Evolutionary conservation across 2,329 filamentous ascomycete genomes (phyloP), one percentile per base, ranked within the genome.

Genomic region (Pestalotiopsis sp.): DNA sequence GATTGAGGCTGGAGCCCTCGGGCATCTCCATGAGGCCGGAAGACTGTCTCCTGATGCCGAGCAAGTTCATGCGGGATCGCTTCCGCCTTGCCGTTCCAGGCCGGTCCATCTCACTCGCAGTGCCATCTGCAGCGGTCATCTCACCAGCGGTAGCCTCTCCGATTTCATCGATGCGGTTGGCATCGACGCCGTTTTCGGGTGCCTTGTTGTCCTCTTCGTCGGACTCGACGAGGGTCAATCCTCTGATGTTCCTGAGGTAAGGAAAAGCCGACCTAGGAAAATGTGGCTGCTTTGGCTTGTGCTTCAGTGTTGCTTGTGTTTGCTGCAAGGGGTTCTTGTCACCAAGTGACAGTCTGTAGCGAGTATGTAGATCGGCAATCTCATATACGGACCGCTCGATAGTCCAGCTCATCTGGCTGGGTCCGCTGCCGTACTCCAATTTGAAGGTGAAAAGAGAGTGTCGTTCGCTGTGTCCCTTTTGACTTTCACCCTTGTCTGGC

Each of bases 401-500:
- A 20, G 93, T 91, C 96, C 96, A 99, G 77, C 93, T 93, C 97
- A 99, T 98, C 68, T 96, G 89, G 67, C 95, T 98, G 68, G 96
- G 89, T 0, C 96, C 97, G 77, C 93, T 98, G 14, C 96, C 96
- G 78, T 99, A 99, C 78, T 99, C 96, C 17, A 99, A 85, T 74
- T 97, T 94, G 68, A 99, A 95, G 59, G 91, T 92, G 79, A 98
- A 97, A 9, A 96, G 87, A 76, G 93, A 90, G 80, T 98, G 96
- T 38, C 95, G 83, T 71, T 90, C 86, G 72, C 83, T 87, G 69
- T 87, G 86, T 68, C 88, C 90, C 58, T 92, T 90, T 70, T 90
- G 88, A 31, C 68, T 87, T 68, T 87, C 87, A 67, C 88, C 89
- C 59, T 92, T 90, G 69, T 90, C 88, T 12, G 90, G 89, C 12